These are phyloP conservation scores for Trichoderma cornu-damae DNA, from an alignment of 2,329 filamentous ascomycete genomes.

Conservation along the genomic window DNA sequence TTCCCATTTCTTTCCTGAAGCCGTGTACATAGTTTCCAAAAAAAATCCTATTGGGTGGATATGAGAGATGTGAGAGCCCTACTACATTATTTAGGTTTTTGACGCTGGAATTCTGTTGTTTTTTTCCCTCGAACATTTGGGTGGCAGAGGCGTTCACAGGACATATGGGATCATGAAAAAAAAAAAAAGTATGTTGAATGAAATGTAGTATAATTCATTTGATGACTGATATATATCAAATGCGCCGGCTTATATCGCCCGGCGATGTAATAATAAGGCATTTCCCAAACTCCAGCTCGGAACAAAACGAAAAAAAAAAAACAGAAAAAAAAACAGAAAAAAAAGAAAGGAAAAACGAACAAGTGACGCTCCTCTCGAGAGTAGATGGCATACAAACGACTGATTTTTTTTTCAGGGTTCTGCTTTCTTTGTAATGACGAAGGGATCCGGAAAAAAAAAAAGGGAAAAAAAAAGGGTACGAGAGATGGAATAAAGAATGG, in stretches of 20 bases:
- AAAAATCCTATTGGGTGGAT: not conserved
- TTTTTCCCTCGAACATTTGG: not conserved
- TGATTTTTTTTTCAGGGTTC: not conserved
- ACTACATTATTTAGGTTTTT: not conserved
- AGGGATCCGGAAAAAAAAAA: not conserved
- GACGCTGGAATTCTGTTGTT: not conserved
- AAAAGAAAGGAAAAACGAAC: not conserved
- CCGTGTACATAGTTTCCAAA: constrained; percentile 2
- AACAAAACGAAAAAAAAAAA: too few species aligned
- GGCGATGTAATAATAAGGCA: constrained; percentile 15
- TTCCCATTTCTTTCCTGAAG: too few species aligned
- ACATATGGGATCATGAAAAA: constrained; percentile 5
- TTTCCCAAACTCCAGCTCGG: constrained; percentile 7
- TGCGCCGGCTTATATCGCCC: not conserved
- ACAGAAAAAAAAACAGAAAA: not conserved
- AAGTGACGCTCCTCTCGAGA: not conserved
- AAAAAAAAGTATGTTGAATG: constrained; percentile 4
- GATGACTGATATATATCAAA: constrained; percentile 13
- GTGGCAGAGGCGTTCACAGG: constrained; percentile 7
- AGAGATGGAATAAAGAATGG: not conserved
- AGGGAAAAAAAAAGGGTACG: not conserved
- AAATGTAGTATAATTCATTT: constrained; percentile 15
- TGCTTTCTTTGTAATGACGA: constrained; percentile 1
- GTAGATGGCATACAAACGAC: not conserved
- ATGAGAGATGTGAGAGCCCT: not conserved